Evolutionary conservation across 176 grass and related monocot genomes (phyloP).

Genomic region (Juncus inflexus): DNA sequence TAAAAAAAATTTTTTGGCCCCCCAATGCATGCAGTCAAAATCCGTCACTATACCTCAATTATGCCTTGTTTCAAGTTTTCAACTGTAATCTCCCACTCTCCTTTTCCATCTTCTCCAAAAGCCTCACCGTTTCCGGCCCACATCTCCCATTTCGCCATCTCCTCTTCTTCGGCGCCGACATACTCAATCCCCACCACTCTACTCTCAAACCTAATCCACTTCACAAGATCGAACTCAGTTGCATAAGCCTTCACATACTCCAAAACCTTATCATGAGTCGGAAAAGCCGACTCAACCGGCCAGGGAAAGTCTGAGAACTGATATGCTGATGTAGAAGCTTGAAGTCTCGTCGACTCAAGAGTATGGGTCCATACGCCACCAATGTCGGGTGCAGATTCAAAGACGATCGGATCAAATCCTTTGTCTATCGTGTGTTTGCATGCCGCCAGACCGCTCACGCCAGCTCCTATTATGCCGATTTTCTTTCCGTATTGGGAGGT

Average conservation of each 20-base stretch:
- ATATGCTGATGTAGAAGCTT: conserved; percentile 44
- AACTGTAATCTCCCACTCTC: conserved; percentile 55
- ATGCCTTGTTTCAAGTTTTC: conserved; percentile 40
- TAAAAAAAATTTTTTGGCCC: too few relatives aligned
- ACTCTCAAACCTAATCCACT: conserved; percentile 59
- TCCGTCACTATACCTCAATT: conserved; percentile 32
- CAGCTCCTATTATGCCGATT: conserved; percentile 68
- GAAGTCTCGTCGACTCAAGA: conserved; percentile 63
- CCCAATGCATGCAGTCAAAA: too few relatives aligned
- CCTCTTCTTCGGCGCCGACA: conserved; percentile 49
- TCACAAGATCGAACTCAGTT: conserved; percentile 44
- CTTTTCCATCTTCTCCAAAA: conserved; percentile 35
- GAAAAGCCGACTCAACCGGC: conserved; percentile 38
- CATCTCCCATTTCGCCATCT: conserved; percentile 55
- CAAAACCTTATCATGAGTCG: conserved; percentile 56
- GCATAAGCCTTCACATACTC: conserved; percentile 66
- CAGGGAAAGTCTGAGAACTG: conserved; percentile 68
- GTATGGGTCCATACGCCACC: conserved; percentile 77
- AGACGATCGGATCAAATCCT: conserved; percentile 58
- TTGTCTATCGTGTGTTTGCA: conserved; percentile 70
- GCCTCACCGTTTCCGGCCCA: conserved; percentile 70
- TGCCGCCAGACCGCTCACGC: conserved; percentile 69
- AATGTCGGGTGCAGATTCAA: conserved; percentile 47
- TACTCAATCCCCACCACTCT: conserved; percentile 66
- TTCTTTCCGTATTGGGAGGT: conserved; percentile 18